Evolutionary conservation across 441 rosid species (phyloP).

Genomic region (Pelargonium cotyledonis): DNA sequence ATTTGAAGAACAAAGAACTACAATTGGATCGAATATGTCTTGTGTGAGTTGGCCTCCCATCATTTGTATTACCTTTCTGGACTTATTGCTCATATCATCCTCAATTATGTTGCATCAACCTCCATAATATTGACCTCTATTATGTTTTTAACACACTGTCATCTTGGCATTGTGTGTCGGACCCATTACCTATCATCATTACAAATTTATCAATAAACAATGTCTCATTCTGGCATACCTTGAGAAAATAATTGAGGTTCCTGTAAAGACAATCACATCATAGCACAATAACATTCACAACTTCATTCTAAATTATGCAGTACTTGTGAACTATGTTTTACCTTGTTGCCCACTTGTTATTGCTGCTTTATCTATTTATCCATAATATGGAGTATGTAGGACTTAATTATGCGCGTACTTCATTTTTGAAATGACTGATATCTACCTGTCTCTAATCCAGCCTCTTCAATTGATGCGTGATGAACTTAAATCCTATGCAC

Average conservation of each 20-base stretch:
- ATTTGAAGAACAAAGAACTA: no score
- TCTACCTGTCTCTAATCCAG: constrained; percentile 23
- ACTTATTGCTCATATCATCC: background rate
- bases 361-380: background rate
- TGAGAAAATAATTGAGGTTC: no score
- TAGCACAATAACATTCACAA: background rate
- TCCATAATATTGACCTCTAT: no score
- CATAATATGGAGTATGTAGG: background rate
- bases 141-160: background rate
- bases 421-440: background rate
- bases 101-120: background rate
- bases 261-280: no score
- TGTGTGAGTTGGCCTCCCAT: background rate
- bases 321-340: background rate
- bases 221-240: background rate
- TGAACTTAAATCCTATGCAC: constrained; percentile 62
- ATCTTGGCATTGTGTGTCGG: background rate
- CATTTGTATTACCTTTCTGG: background rate
- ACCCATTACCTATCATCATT: no score
- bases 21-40: no score
- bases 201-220: background rate
- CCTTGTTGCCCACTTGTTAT: background rate
- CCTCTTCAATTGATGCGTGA: constrained; percentile 60
- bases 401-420: background rate
- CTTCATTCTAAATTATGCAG: background rate